Evolutionary conservation across 1,284 basidiomycete species (phyloP).

Genomic region (Sutorius eximius): DNA sequence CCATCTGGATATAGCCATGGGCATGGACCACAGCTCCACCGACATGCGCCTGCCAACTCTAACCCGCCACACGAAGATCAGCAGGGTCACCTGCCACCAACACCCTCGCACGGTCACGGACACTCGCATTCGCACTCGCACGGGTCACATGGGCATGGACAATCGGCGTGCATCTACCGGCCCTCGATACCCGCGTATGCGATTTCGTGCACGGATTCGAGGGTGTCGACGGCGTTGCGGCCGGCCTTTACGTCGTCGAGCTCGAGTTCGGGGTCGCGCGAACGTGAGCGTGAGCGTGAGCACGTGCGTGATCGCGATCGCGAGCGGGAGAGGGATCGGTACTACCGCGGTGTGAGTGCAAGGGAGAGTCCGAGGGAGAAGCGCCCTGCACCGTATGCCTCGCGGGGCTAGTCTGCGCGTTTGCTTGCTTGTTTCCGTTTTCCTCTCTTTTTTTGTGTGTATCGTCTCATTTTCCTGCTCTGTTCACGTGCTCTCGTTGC

Average conservation of each 20-base stretch:
- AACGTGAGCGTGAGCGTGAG: background rate
- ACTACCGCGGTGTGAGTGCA: slow-evolving; percentile 9
- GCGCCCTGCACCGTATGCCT: slow-evolving; percentile 15
- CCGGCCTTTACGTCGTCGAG: slow-evolving; percentile 33
- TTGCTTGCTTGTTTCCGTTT: no score
- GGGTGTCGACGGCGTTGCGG: slow-evolving; percentile 34
- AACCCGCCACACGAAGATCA: slow-evolving; percentile 13
- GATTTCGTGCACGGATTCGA: slow-evolving; percentile 33
- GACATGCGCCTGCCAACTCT: slow-evolving; percentile 7
- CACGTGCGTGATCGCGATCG: slow-evolving; percentile 22
- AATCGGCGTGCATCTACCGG: slow-evolving; percentile 29
- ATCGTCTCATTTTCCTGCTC: no score
- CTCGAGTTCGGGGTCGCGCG: slow-evolving; percentile 5
- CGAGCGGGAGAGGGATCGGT: slow-evolving; percentile 19
- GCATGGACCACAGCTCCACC: slow-evolving; percentile 14
- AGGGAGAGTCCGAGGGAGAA: slow-evolving; percentile 19
- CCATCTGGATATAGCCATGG: slow-evolving; percentile 13
- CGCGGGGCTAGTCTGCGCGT: slow-evolving; percentile 7
- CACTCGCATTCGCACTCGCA: slow-evolving; percentile 4
- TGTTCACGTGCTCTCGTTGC: no score
- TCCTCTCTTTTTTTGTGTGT: background rate
- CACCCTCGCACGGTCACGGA: no score
- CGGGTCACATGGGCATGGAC: slow-evolving; percentile 1
- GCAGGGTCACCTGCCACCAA: slow-evolving; percentile 10
- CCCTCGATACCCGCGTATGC: slow-evolving; percentile 34